Conservation (phyloP, 176 grass and related monocot genomes). For the Themeda triandra region DNA sequence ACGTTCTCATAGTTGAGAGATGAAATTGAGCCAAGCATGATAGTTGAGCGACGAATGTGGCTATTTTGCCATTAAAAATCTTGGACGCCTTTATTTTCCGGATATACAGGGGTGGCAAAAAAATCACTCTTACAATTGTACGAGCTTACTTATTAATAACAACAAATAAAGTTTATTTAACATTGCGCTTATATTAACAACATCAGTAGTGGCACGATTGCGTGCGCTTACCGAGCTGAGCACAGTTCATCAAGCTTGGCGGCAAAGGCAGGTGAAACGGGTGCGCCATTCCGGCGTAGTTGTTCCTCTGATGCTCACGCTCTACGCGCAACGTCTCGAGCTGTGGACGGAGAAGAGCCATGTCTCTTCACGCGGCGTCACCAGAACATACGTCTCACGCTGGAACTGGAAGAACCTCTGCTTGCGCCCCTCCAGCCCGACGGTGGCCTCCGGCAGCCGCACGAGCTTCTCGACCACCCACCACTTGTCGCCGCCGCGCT, state of each 20-base stretch:
- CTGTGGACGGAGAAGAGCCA: slow-evolving; percentile 14
- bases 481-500: too few species aligned
- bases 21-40: too few species aligned
- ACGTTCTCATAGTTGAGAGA: too few species aligned
- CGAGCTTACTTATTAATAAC: too few species aligned
- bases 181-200: too few species aligned
- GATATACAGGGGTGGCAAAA: too few species aligned
- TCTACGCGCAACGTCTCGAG: background rate
- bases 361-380: background rate
- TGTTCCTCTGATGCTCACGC: slow-evolving; percentile 3
- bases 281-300: background rate
- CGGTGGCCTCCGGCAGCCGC: background rate
- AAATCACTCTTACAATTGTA: too few species aligned
- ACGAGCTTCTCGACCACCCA: background rate
- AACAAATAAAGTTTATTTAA: too few species aligned
- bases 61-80: too few species aligned
- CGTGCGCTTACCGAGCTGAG: background rate
- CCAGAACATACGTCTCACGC: background rate
- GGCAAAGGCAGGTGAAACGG: background rate
- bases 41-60: too few species aligned
- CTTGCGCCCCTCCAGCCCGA: background rate
- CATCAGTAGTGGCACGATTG: too few species aligned
- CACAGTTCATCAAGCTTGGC: background rate
- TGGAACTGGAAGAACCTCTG: background rate
- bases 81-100: too few species aligned